Evolutionary conservation across 1,139 yeast genomes (phyloP), one percentile per base, ranked within the genome.

Genomic region (Entelexis sorbosivorans): DNA sequence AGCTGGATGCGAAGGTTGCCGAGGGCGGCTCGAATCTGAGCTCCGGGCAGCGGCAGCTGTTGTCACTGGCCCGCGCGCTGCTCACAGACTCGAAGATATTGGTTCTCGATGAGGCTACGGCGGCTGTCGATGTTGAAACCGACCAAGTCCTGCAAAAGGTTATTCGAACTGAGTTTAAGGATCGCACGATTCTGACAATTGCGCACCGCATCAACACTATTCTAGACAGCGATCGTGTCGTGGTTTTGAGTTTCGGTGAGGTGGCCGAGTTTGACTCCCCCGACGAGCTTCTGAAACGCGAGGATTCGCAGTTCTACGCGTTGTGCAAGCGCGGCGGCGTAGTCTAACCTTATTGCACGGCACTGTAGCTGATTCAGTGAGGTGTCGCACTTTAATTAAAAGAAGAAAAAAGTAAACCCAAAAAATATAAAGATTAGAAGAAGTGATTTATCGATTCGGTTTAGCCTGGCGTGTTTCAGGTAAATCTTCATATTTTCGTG

Each of bases 41-140:
- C 40, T 89, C 85, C 50, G 96, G 96, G 19, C 96, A 88, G 69
- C 77, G 95, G 60, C 96, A 88, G 67, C 74, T 88, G 64, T 81
- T 88, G 81, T 87, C 95, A 66, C 74, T 88, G 57, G 95, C 96
- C 0, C 75, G 96, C 62, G 96, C 95, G 0, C 70, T 89, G 58
- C 73, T 87, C 60, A 82, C 85, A 49, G 83, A 86, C 26, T 80
- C 94, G 5, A 80, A 80, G 59, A 78, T 89, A 46, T 73, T 88
- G 56, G 86, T 88, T 9, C 72, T 89, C 60, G 98, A 91, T 66
- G 98, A 91, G 69, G 97, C 97, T 14, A 89, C 97, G 4, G 96
- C 97, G 2, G 95, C 96, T 2, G 96, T 91, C 48, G 98, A 91
- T 67, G 96, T 88, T 32, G 94, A 88, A 63, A 91, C 98, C 1